Percentiles rank a stretch among this genome's conserved stretches.
phyloP scores from a whole-genome alignment of 805 yeast species.

The Saturnispora kantuleensis region DNA sequence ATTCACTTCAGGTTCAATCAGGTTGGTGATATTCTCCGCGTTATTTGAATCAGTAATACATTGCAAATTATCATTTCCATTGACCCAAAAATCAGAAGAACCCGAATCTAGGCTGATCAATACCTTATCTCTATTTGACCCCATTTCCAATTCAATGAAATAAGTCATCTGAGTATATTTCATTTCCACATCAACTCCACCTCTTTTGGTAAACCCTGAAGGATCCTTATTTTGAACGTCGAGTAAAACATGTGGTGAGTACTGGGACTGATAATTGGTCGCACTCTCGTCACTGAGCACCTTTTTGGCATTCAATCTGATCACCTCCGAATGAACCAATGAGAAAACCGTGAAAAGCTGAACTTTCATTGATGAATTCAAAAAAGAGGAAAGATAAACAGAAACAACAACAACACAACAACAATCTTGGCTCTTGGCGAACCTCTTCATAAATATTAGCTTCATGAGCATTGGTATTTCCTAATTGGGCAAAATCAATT shows the following conservation, averaged over 20 bases:
- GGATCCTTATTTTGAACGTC: background rate
- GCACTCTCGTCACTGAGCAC: background rate
- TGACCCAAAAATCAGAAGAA: slow-evolving; percentile 57
- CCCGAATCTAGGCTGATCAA: slow-evolving; percentile 55
- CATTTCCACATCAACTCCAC: background rate
- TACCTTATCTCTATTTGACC: slow-evolving; percentile 43
- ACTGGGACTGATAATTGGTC: background rate
- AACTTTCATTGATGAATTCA: no score
- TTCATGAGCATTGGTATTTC: background rate
- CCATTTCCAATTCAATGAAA: slow-evolving; percentile 35
- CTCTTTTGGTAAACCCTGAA: slow-evolving; percentile 1
- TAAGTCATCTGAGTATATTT: slow-evolving; percentile 18
- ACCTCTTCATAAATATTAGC: background rate
- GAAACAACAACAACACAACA: no score
- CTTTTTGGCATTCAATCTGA: background rate
- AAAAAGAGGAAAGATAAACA: no score
- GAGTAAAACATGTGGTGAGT: slow-evolving; percentile 1
- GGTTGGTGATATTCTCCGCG: no score
- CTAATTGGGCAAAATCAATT: background rate
- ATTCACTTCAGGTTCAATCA: no score
- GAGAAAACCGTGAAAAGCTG: no score
- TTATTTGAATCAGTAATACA: slow-evolving; percentile 3
- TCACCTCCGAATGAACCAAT: background rate
- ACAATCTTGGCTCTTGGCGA: no score
- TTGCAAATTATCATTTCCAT: slow-evolving; percentile 12